phyloP scores from a whole-genome alignment of 768 basidiomycete species.

The Suillus bovinus region DNA sequence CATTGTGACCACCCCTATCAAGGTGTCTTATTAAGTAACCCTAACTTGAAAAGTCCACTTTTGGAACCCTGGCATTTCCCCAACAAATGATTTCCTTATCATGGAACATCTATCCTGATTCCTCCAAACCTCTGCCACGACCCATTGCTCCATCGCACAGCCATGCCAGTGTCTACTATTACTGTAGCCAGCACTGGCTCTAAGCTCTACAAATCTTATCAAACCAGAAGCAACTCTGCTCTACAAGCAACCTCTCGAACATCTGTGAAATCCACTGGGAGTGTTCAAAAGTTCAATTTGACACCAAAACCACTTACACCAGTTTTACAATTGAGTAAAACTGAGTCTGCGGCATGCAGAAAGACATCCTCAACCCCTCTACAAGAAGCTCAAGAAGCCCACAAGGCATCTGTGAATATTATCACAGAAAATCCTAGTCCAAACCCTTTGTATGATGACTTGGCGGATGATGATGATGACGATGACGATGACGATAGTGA shows the following conservation, averaged over 20 bases:
- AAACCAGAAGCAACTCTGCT: neutral
- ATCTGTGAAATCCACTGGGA: neutral
- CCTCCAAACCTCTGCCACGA: neutral
- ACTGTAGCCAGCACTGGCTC: neutral
- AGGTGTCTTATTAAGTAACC: no score
- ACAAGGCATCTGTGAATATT: neutral
- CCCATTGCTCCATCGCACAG: neutral
- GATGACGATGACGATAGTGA: neutral
- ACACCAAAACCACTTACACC: neutral
- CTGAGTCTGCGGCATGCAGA: neutral
- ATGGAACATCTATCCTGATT: neutral
- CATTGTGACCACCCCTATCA: no score
- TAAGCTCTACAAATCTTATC: neutral
- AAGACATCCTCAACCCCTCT: neutral
- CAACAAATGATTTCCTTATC: neutral
- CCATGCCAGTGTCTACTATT: neutral
- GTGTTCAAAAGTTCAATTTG: neutral
- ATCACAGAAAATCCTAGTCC: neutral
- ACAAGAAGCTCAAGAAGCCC: neutral
- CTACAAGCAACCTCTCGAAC: neutral
- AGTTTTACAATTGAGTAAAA: neutral
- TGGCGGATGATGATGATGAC: no score
- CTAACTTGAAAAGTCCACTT: neutral
- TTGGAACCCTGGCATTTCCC: neutral
- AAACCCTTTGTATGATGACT: neutral